Conservation (phyloP, 2,329 filamentous ascomycete species). For the Ascochyta clinopodiicola region DNA sequence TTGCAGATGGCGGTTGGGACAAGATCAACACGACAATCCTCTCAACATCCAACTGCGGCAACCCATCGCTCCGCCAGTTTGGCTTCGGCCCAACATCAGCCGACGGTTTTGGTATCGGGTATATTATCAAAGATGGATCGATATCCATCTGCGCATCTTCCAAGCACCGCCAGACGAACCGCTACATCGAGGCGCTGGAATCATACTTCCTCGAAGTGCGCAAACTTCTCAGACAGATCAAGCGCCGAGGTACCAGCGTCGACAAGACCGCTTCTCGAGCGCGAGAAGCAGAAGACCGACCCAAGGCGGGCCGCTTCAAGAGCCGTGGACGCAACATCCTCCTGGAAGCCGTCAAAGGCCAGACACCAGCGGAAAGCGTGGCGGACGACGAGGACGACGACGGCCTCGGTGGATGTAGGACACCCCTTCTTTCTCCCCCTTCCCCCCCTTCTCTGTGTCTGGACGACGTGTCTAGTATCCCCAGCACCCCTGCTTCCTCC, state of each 20-base stretch:
- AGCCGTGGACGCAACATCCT: constrained; percentile 76
- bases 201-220: constrained; percentile 90
- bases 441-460: constrained; percentile 34
- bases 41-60: constrained; percentile 98
- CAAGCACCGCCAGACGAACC: constrained; percentile 91
- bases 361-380: constrained; percentile 70
- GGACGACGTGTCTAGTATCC: constrained; percentile 28
- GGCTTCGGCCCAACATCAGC: constrained; percentile 94
- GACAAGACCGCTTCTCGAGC: constrained; percentile 64
- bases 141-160: constrained; percentile 91
- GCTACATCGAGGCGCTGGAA: constrained; percentile 89
- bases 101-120: constrained; percentile 95
- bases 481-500: constrained; percentile 17
- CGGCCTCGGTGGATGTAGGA: constrained; percentile 85
- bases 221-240: constrained; percentile 77
- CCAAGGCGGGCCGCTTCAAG: constrained; percentile 64
- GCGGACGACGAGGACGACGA: constrained; percentile 80
- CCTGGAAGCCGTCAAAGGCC: constrained; percentile 59
- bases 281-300: constrained; percentile 65
- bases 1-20: constrained; percentile 90
- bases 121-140: constrained; percentile 95
- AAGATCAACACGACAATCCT: constrained; percentile 93
- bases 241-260: constrained; percentile 60
- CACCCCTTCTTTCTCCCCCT: constrained; percentile 41
- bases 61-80: constrained; percentile 91